Conservation (phyloP, 192 early-diverging fungal genomes). For the Dissophora globulifera region DNA sequence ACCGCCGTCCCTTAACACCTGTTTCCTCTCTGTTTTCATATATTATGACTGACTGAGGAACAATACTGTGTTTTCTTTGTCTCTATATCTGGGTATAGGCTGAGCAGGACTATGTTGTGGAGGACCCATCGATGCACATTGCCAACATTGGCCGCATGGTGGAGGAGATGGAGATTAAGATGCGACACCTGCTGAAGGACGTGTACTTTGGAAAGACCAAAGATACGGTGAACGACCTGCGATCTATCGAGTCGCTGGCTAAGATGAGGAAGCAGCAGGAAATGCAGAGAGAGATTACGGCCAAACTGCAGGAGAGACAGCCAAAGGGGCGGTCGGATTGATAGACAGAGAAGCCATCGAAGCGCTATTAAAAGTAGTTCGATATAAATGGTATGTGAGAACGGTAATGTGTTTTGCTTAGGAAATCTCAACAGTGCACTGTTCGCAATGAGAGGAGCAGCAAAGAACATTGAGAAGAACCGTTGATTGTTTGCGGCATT, state of each 20-base stretch:
- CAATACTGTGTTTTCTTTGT: no score
- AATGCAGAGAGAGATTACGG: constrained; percentile 83
- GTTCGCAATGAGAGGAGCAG: no score
- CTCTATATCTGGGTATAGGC: constrained; percentile 65
- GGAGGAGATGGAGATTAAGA: constrained; percentile 98
- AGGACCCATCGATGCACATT: constrained; percentile 81
- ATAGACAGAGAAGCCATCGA: background rate
- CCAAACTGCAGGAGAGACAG: constrained; percentile 71
- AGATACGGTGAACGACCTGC: constrained; percentile 95
- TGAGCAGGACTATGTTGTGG: constrained; percentile 85
- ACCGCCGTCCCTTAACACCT: no score
- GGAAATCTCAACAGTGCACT: no score
- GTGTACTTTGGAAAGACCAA: constrained; percentile 96
- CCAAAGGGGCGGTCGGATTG: background rate
- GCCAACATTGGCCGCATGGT: constrained; percentile 96
- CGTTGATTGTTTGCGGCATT: no score
- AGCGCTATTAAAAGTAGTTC: no score
- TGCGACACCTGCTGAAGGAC: constrained; percentile 92
- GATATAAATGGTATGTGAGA: no score
- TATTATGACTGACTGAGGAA: no score
- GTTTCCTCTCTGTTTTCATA: no score
- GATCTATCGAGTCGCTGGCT: constrained; percentile 77
- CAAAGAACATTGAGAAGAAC: no score
- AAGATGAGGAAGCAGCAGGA: constrained; percentile 81
- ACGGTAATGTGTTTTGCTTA: no score